A percentile compares a stretch with the other conserved stretches of the same genome.
These are phyloP conservation scores for Mycena indigotica DNA, from an alignment of 768 basidiomycete species.

Conservation along the genomic window DNA sequence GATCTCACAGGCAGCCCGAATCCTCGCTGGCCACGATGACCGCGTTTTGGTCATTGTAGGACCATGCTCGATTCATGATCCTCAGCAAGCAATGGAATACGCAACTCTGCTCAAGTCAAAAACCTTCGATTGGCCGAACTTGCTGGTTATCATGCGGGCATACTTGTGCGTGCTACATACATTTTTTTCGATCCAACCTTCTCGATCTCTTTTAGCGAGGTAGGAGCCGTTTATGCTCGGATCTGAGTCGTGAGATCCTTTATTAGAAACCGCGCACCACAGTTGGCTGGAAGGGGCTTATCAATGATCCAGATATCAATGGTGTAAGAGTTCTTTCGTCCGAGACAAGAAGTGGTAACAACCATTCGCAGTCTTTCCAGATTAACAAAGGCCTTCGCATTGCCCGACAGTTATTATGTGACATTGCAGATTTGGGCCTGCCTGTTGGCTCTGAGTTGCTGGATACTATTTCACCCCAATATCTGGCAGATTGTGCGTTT, in stretches of 20 bases:
- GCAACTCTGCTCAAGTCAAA: constrained; percentile 71
- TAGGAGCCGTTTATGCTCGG: constrained; percentile 15
- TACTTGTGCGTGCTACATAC: constrained; percentile 77
- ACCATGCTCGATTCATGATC: constrained; percentile 92
- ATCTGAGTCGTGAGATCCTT: constrained; percentile 12
- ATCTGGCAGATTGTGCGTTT: constrained; percentile 73
- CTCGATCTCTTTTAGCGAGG: constrained; percentile 35
- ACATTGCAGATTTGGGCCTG: constrained; percentile 85
- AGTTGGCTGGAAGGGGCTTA: constrained; percentile 96
- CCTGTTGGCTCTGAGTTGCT: constrained; percentile 92
- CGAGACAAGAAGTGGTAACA: background rate
- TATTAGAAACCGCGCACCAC: constrained; percentile 91
- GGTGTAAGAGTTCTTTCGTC: constrained; percentile 37
- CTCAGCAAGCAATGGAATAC: constrained; percentile 83
- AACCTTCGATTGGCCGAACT: constrained; percentile 67
- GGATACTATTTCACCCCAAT: constrained; percentile 74
- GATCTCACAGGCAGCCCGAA: constrained; percentile 77
- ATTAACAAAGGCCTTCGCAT: constrained; percentile 96
- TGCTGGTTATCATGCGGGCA: constrained; percentile 93
- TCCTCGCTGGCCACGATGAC: constrained; percentile 83
- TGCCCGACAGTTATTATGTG: constrained; percentile 86
- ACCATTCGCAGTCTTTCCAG: constrained; percentile 52
- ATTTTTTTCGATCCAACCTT: constrained; percentile 5
- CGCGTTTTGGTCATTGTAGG: constrained; percentile 90
- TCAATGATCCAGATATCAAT: constrained; percentile 94